A percentile compares a stretch with the other conserved stretches of the same genome.
These are phyloP conservation scores for Yarrowia yakushimensis DNA, from an alignment of 805 yeast species.

Conservation along the genomic window DNA sequence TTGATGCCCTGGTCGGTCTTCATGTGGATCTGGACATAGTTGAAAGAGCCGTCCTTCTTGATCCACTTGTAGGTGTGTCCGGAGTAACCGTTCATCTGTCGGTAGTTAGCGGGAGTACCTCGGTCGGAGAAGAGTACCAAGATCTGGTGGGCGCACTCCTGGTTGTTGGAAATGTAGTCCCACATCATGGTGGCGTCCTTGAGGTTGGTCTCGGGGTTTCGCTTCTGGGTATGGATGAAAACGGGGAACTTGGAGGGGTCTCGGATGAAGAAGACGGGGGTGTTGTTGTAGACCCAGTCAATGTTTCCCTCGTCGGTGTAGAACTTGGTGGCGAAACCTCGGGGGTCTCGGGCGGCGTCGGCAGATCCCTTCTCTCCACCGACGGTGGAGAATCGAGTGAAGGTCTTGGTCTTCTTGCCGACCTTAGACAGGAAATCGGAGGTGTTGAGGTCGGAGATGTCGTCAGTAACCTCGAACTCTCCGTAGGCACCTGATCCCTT, in stretches of 20 bases:
- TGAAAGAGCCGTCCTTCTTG: conserved; percentile 48
- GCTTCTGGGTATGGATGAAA: conserved; percentile 67
- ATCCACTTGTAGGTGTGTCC: conserved; percentile 62
- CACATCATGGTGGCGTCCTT: conserved; percentile 55
- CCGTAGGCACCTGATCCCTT: conserved; percentile 65
- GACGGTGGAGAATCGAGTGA: conserved; percentile 60
- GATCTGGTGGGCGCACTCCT: conserved; percentile 56
- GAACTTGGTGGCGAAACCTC: conserved; percentile 64
- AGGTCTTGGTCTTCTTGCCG: conserved; percentile 74
- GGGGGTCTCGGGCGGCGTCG: conserved; percentile 65
- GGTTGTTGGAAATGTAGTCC: conserved; percentile 56
- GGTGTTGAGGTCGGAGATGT: conserved; percentile 48
- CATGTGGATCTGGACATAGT: conserved; percentile 57
- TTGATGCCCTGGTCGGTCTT: conserved; percentile 50
- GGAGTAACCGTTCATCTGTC: conserved; percentile 59
- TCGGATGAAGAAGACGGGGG: conserved; percentile 63
- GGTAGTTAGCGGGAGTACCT: conserved; percentile 55
- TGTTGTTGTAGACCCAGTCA: conserved; percentile 73
- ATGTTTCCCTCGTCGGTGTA: conserved; percentile 65
- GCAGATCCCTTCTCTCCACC: conserved; percentile 68
- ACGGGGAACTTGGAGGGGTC: conserved; percentile 63
- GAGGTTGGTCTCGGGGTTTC: conserved; percentile 60
- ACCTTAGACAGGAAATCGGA: conserved; percentile 58
- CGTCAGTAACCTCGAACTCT: conserved; percentile 56
- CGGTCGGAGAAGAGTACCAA: conserved; percentile 57